Evolutionary conservation across 2,329 filamentous ascomycete species (phyloP), one percentile per base, ranked within the genome.

Genomic region (Hymenoscyphus salicellus): DNA sequence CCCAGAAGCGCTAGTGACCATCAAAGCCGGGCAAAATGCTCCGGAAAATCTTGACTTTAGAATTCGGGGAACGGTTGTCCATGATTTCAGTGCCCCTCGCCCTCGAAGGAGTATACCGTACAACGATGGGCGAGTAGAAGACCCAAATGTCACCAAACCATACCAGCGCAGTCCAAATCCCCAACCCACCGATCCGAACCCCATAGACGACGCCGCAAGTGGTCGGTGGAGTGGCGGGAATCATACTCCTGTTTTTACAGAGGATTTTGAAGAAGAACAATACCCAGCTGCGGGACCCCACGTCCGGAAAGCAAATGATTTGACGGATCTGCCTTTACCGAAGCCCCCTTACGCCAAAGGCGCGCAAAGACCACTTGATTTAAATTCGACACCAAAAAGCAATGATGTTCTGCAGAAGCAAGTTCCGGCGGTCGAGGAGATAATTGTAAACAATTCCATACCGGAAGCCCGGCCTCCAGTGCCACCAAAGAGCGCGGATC

Each of bases 21-120:
- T 55, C 33, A 63, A 60, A 60, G 65, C 61, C 65, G 69, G 63
- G 64, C 69, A 63, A 26, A 70, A 60, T 60, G 66, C 58, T 70
- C 81, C 32, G 69, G 77, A 56, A 75, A 77, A 26, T 73, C 87
- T 88, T 69, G 86, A 89, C 70, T 86, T 86, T 20, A 81, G 85
- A 10, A 90, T 90, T 68, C 82, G 81, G 71, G 88, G 85, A 58
- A 90, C 84, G 7, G 80, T 82, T 57, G 82, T 89, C 59, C 88
- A 90, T 72, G 87, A 87, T 74, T 89, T 88, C 70, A 89, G 86
- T 71, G 85, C 84, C 0, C 86, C 86, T 1, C 79, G 85, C 59
- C 80, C 80, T 28, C 81, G 78, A 66, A 81, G 75, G 56, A 75
- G 78, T 32, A 67, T 79, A 3, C 75, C 77, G 28, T 77, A 68